Evolutionary conservation across 345 rosid genomes (phyloP), one percentile per base, ranked within the genome.

Genomic region (Populus alba): DNA sequence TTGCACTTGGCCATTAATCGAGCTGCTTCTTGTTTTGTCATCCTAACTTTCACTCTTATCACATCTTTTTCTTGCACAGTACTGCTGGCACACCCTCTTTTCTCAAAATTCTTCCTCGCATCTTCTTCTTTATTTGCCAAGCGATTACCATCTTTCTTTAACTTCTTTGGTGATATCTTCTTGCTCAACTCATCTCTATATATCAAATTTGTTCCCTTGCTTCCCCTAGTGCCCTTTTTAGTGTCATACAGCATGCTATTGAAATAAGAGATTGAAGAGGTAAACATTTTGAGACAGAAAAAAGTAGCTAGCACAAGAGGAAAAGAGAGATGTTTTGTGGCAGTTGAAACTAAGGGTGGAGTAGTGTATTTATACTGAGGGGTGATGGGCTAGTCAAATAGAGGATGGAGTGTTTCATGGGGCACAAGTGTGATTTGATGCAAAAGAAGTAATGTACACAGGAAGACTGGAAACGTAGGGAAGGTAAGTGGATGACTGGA

Each of bases 11-110:
- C 66, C 45, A 90, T 27, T n/a, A 90, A 55, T 6, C 88, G 84
- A 39, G 81, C 80, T 6, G 94, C 97, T 80, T 89, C 91, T 25
- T 75, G 45, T 78, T 82, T 88, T 10, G 92, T 90, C 97, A 92
- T 90, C 91, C 41, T 85, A 75, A 92, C 83, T 86, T 87, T 90
- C 37, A 92, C 87, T 79, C 92, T 86, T 33, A 86, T 69, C 72
- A 77, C 79, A 17, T 51, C 66, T 16, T 82, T 77, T 29, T 80
- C 63, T 20, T 73, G 71, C 35, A 49, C 65, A n/a, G n/a, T n/a
- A 18, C 9, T 80, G 0, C 37, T 22, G 27, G 13, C 76, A 39
- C n/a, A 43, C 73, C 80, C 80, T 68, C 66, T 43, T 47, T 38
- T 47, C 72, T 82, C 68, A 63, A 66, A 18, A n/a, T 68, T 77